Conservation (phyloP, 1,284 basidiomycete species). For the Xerocomus minutiporus region DNA sequence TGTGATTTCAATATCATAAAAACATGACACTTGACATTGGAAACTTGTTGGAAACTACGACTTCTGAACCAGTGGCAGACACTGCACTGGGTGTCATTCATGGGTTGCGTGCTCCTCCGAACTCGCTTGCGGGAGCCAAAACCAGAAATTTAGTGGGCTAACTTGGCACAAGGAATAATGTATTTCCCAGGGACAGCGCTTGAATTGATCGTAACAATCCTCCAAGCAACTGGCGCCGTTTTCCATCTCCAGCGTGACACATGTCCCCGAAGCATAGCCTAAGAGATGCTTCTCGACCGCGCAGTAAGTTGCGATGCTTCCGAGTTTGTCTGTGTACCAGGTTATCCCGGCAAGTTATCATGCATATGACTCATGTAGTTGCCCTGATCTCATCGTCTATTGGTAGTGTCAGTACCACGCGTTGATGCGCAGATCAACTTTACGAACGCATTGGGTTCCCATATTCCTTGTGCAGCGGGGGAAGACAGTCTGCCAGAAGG, state of each 20-base stretch:
- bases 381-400: background rate
- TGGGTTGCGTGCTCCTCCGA: background rate
- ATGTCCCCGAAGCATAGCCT: background rate
- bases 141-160: background rate
- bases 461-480: background rate
- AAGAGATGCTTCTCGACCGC: background rate
- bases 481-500: background rate
- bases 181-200: background rate
- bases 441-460: background rate
- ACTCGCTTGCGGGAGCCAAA: background rate
- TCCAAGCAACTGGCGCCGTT: background rate
- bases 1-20: slow-evolving; percentile 9
- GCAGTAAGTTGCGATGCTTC: too few species aligned
- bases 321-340: too few species aligned
- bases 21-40: too few species aligned
- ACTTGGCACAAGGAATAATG: background rate
- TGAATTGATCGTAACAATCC: background rate
- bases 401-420: background rate
- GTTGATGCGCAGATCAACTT: background rate
- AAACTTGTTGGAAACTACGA: background rate
- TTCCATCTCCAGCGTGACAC: background rate
- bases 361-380: background rate
- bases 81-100: background rate
- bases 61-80: background rate
- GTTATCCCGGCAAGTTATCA: background rate